Evolutionary conservation across 2,329 filamentous ascomycete genomes (phyloP).

Genomic region (Aureobasidium sp.): DNA sequence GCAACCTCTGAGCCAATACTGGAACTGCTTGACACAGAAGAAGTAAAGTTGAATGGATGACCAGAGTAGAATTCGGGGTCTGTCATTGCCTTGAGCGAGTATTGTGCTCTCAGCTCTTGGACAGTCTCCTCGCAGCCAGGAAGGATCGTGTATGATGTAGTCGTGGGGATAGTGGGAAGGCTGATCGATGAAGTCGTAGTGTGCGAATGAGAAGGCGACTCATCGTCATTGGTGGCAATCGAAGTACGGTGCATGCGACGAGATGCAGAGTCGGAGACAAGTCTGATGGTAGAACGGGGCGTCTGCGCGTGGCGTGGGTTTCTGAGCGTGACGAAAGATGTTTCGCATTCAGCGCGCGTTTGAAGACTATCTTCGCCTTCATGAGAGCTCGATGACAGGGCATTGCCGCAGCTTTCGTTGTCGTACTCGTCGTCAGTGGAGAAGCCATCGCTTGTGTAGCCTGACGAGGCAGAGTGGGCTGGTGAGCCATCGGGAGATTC

Average conservation of each 20-base stretch:
- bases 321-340: neutral
- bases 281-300: neutral
- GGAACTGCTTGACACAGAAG: neutral
- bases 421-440: constrained; percentile 2
- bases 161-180: constrained; percentile 20
- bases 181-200: constrained; percentile 28
- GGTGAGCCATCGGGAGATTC: neutral
- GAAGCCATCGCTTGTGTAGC: constrained; percentile 1
- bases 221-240: constrained; percentile 17
- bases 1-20: constrained; percentile 34
- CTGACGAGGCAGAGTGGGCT: neutral
- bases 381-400: neutral
- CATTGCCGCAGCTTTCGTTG: neutral
- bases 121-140: neutral
- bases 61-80: constrained; percentile 6
- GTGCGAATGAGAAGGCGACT: constrained; percentile 20
- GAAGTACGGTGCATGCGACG: constrained; percentile 18
- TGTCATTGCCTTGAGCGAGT: constrained; percentile 7
- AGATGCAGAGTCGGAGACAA: neutral
- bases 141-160: constrained; percentile 3
- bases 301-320: neutral
- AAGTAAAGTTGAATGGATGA: neutral
- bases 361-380: neutral
- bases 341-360: neutral
- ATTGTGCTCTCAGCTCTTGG: neutral